phyloP scores from a whole-genome alignment of 2,329 filamentous ascomycete species.

The Trichoderma asperellum region DNA sequence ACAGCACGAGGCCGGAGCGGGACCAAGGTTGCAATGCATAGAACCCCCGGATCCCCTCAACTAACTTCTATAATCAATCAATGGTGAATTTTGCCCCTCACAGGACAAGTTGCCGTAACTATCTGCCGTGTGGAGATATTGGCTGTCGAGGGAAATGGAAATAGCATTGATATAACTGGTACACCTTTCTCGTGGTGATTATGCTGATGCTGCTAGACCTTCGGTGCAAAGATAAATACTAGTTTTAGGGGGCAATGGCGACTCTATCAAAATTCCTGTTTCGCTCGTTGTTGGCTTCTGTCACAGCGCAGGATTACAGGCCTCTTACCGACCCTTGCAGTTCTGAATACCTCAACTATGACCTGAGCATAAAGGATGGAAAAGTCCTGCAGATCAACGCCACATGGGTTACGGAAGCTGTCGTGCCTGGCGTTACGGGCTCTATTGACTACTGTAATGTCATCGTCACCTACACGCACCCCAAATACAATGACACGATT shows the following conservation, averaged over 20 bases:
- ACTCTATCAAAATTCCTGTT: not conserved
- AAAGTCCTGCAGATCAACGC: not conserved
- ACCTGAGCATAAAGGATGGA: not conserved
- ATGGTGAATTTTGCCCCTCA: not conserved
- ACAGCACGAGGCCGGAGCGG: too few species aligned
- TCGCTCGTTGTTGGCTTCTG: not conserved
- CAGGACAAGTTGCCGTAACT: not conserved
- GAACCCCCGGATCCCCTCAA: not conserved
- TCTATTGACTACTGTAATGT: not conserved
- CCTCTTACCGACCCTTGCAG: not conserved
- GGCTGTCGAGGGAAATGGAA: not conserved
- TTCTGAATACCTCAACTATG: not conserved
- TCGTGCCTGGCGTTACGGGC: not conserved
- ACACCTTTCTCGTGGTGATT: not conserved
- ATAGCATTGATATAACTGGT: not conserved
- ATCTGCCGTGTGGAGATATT: not conserved
- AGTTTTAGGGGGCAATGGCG: not conserved
- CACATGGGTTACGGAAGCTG: not conserved
- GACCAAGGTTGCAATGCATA: not conserved
- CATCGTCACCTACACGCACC: not conserved
- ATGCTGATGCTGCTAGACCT: not conserved
- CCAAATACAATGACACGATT: not conserved
- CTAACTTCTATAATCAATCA: not conserved
- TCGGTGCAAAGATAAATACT: not conserved
- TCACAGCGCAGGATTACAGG: not conserved